phyloP scores from a whole-genome alignment of 2,329 filamentous ascomycete species.

The Neonectria ditissima region DNA sequence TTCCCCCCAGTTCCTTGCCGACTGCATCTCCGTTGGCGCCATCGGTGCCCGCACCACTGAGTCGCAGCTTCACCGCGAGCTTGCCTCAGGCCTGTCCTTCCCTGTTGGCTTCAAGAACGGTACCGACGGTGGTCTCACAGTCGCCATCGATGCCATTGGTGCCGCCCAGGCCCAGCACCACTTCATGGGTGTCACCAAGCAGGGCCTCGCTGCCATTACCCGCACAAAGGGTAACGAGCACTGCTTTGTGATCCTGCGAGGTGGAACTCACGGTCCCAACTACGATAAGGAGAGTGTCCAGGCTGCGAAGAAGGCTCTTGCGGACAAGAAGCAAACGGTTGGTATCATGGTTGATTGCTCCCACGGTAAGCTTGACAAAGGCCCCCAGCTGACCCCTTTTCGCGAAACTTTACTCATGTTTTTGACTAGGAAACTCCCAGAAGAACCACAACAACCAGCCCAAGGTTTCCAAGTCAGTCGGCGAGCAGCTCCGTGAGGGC shows the following conservation, averaged over 20 bases:
- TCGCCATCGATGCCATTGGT: slow-evolving; percentile 96
- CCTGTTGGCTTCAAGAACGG: slow-evolving; percentile 99
- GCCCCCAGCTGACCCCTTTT: slow-evolving; percentile 75
- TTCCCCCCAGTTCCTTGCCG: slow-evolving; percentile 96
- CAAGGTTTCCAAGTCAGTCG: slow-evolving; percentile 84
- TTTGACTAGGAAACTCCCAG: slow-evolving; percentile 82
- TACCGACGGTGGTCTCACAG: slow-evolving; percentile 89
- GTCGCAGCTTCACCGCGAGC: slow-evolving; percentile 94
- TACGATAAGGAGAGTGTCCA: slow-evolving; percentile 89
- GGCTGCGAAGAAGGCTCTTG: slow-evolving; percentile 80
- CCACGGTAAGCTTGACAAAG: slow-evolving; percentile 75
- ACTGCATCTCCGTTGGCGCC: slow-evolving; percentile 93
- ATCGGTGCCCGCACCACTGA: slow-evolving; percentile 97
- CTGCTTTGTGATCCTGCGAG: slow-evolving; percentile 95
- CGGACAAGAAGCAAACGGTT: slow-evolving; percentile 85
- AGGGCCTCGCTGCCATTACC: slow-evolving; percentile 94
- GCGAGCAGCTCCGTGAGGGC: slow-evolving; percentile 86
- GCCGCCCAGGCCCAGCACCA: slow-evolving; percentile 88
- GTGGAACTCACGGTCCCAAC: slow-evolving; percentile 92
- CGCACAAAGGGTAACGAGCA: slow-evolving; percentile 95
- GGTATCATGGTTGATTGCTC: slow-evolving; percentile 99
- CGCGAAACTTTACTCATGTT: slow-evolving; percentile 13
- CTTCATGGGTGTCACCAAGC: slow-evolving; percentile 99
- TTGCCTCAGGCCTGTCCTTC: slow-evolving; percentile 95
- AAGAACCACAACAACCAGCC: slow-evolving; percentile 99